phyloP scores from a whole-genome alignment of 768 basidiomycete genomes.

The Rhizopogon rudus region DNA sequence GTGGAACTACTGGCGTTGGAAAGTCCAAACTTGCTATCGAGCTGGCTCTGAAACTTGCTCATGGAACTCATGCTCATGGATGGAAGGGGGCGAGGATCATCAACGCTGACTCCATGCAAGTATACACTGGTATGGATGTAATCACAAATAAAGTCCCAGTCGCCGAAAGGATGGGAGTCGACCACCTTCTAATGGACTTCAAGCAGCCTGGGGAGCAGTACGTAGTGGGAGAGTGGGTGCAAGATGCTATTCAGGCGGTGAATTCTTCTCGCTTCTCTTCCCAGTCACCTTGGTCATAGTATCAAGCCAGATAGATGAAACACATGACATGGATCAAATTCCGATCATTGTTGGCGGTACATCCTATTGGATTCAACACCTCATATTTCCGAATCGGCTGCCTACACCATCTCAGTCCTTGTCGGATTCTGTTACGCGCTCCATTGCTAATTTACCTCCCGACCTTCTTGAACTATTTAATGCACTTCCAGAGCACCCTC shows the following conservation, averaged over 20 bases:
- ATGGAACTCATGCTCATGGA: constrained; percentile 25
- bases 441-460: constrained; percentile 40
- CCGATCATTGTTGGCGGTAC: constrained; percentile 96
- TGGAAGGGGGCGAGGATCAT: constrained; percentile 73
- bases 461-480: constrained; percentile 47
- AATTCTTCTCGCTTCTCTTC: constrained; percentile 23
- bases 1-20: constrained; percentile 94
- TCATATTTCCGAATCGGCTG: constrained; percentile 82
- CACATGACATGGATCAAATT: constrained; percentile 54
- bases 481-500: constrained; percentile 53
- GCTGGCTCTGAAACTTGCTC: constrained; percentile 60
- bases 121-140: constrained; percentile 85
- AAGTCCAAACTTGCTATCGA: constrained; percentile 92
- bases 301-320: constrained; percentile 63
- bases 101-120: constrained; percentile 98
- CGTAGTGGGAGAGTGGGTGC: constrained; percentile 82
- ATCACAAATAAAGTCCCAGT: constrained; percentile 91
- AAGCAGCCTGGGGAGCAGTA: constrained; percentile 86
- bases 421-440: constrained; percentile 36
- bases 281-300: background rate
- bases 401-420: constrained; percentile 13
- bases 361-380: constrained; percentile 95
- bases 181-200: constrained; percentile 87
- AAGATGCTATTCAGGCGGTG: constrained; percentile 74
- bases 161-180: constrained; percentile 72